Evolutionary conservation across 139 green algal genomes (phyloP), one percentile per base, ranked within the genome.

Genomic region (Closterium sp.): DNA sequence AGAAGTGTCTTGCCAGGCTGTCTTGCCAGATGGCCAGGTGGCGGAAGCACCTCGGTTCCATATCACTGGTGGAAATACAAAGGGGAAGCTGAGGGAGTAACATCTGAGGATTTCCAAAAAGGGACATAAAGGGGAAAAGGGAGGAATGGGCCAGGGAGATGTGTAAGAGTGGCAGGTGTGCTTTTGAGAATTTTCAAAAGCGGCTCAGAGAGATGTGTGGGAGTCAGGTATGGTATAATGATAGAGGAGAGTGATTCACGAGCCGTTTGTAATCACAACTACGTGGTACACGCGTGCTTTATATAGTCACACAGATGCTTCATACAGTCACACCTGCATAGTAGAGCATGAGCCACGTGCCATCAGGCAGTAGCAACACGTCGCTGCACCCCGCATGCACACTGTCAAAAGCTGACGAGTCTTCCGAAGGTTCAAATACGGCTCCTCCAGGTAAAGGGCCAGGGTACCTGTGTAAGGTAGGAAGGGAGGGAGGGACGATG

Each of bases 261-360:
- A 70, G 5, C 31, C 6, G 11, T 38, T 19, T 38, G 1, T 21
- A 88, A 84, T 88, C 31, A 34, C 31, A 88, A 88, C 31, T 88
- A 4, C 3, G 10, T 88, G 10, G 5, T 19, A 88, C 3, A 50
- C 30, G 7, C 85, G 5, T 88, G 30, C 85, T 62, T 62, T 7
- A 62, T 62, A 90, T 42, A 29, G 22, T 28, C 89, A 21, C 29
- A 91, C 31, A 84, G 7, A 2, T 88, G 31, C 86, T 70, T 70
- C 45, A 70, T 70, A 85, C 22, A 31, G 24, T 29, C 89, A 42
- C 30, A 92, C 89, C 89, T 88, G 62, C 89, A 28, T 92, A 92
- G 89, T 92, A 92, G 42, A 38, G 70, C 89, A 92, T 90, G 62
- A 34, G 29, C 89, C 89, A 92, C 2, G 2, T 90, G 32, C 42